Percentiles rank a stretch among this genome's conserved stretches.
These are phyloP conservation scores for Closterium sp. DNA, from an alignment of 139 green algal species.

Conservation along the genomic window DNA sequence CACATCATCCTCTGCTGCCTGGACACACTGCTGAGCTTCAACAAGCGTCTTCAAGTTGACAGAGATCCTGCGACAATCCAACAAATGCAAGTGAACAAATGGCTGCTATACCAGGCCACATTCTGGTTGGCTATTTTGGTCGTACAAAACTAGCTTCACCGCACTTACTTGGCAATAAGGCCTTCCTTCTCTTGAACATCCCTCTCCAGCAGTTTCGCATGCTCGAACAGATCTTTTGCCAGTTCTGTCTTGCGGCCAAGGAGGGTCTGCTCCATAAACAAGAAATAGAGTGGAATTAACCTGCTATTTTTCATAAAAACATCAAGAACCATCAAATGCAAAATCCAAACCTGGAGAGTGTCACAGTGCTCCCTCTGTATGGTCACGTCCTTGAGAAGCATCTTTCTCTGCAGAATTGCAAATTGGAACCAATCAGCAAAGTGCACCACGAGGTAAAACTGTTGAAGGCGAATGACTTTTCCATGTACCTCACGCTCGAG, in stretches of 20 bases:
- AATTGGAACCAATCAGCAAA: neutral
- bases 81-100: too few species aligned
- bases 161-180: too few species aligned
- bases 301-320: neutral
- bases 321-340: neutral
- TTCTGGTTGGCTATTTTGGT: too few species aligned
- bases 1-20: too few species aligned
- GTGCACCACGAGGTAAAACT: too few species aligned
- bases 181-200: conserved; percentile 10
- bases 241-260: neutral
- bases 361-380: neutral
- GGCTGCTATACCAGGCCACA: too few species aligned
- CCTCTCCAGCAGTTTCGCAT: neutral
- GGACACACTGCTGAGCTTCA: too few species aligned
- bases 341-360: conserved; percentile 5
- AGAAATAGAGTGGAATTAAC: neutral
- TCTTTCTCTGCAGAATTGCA: conserved; percentile 13
- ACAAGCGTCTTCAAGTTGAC: too few species aligned
- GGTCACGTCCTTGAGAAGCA: neutral
- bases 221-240: neutral
- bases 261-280: too few species aligned
- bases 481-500: neutral
- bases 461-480: neutral
- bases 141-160: too few species aligned
- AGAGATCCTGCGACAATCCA: too few species aligned